Percentiles rank a stretch among this genome's conserved stretches.
These are phyloP conservation scores for Xerocomellus dryophilus DNA, from an alignment of 768 basidiomycete genomes.

Conservation along the genomic window DNA sequence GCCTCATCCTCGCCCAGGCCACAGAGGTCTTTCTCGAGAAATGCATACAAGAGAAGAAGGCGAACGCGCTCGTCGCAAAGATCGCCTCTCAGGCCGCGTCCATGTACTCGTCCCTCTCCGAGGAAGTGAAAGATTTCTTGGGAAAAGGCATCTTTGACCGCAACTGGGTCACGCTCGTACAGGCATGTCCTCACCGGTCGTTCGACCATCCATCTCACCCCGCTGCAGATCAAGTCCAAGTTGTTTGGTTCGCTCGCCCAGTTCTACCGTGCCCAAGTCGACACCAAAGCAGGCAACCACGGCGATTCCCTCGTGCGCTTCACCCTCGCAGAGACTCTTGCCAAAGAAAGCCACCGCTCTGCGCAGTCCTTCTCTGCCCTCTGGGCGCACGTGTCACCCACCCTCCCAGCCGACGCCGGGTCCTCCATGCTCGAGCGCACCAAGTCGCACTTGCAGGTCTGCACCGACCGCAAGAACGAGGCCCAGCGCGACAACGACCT, in stretches of 20 bases:
- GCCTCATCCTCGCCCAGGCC: slow-evolving; percentile 88
- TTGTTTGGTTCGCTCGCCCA: slow-evolving; percentile 83
- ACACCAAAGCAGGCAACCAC: slow-evolving; percentile 71
- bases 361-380: slow-evolving; percentile 66
- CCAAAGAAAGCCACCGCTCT: slow-evolving; percentile 77
- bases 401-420: slow-evolving; percentile 83
- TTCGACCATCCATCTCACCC: too few species aligned
- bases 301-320: slow-evolving; percentile 85
- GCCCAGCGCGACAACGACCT: slow-evolving; percentile 91
- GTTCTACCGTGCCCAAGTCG: slow-evolving; percentile 80
- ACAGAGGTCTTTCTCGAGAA: slow-evolving; percentile 97
- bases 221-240: slow-evolving; percentile 80
- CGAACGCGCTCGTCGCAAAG: slow-evolving; percentile 71
- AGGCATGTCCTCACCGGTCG: slow-evolving; percentile 56
- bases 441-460: slow-evolving; percentile 76
- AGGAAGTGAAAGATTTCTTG: slow-evolving; percentile 95
- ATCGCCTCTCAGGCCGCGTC: slow-evolving; percentile 78
- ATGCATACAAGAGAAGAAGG: slow-evolving; percentile 89
- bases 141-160: slow-evolving; percentile 94
- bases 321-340: slow-evolving; percentile 68
- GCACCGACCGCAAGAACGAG: slow-evolving; percentile 69
- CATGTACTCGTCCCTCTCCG: slow-evolving; percentile 78
- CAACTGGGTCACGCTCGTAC: slow-evolving; percentile 87
- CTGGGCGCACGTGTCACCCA: slow-evolving; percentile 75
- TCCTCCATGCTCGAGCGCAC: slow-evolving; percentile 76